Evolutionary conservation across 2,329 filamentous ascomycete species (phyloP), one percentile per base, ranked within the genome.

Genomic region (Xylaria arbuscula): DNA sequence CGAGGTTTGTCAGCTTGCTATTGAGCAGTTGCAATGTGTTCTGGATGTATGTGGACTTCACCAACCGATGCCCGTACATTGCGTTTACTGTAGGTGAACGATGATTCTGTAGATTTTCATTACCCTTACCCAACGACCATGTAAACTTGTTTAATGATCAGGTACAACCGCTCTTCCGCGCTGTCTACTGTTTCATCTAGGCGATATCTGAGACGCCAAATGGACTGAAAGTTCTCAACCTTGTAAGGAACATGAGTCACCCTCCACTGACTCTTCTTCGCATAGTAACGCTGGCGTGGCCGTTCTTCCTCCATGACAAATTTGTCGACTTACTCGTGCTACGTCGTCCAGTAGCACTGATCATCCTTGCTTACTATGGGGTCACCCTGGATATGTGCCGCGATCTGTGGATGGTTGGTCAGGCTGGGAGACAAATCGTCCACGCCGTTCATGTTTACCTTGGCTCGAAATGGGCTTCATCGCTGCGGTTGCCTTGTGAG

Each of bases 291-390:
- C 55, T 68, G 8, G 51, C 62, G 6, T 72, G 68, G 65, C 65
- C 68, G 1, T 48, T 70, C 36, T 51, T 70, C 22, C 34, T 62
- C 9, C 47, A 60, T 3, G 57, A 70, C 13, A 66, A 62, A n/a
- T 48, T 70, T 13, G 50, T 63, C 11, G 68, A 72, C 47, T 32
- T 72, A n/a, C 47, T 69, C n/a, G 65, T 66, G 24, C 32, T 70
- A 15, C 65, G 68, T 13, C 62, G 65, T 11, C 58, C 65, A 9
- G 50, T 28, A 36, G 62, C 68, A 10, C 28, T 70, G 8, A 50
- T 68, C 22, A 70, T 70, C 10, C 38, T 70, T 10, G 55, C 69
- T 13, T 66, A 66, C 34, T 71, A 70, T 24, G 67, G 67, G 22
- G 54, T 24, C 1, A 58, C 50, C 13, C 42, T 70, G 2, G 34